Evolutionary conservation across 2,329 filamentous ascomycete species (phyloP), one percentile per base, ranked within the genome.

Genomic region (Colletotrichum tanaceti): DNA sequence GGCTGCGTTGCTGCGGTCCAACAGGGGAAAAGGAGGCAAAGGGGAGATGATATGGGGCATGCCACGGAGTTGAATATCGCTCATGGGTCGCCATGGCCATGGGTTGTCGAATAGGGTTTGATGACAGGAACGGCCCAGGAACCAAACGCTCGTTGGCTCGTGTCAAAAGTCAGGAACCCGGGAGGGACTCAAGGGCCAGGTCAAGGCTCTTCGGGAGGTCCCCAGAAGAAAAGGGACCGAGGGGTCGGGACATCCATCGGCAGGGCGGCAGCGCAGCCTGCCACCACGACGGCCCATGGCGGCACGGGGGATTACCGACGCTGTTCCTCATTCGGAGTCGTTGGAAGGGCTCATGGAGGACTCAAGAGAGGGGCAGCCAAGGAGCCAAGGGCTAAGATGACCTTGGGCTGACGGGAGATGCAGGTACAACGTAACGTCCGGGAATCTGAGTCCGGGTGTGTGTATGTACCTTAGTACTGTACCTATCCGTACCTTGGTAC

Each of bases 41-140:
- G 57, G 57, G 60, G 65, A 32, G 28, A 32, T 24, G 24, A 32
- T 9, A 65, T 58, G 49, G 35, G 55, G 22, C 47, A 49, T 65
- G 65, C 53, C 62, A 58, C 57, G 62, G 55, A 14, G 16, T n/a
- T 57, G 66, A 69, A 69, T 66, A 66, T 66, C 57, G 66, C 66
- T 66, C 66, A 66, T 57, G 62, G 65, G 49, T 49, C 46, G 39
- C 55, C 53, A 58, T 41, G 28, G 28, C 28, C 28, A 32, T 32
- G 28, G 49, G 22, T 24, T 32, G 28, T 50, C 66, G 55, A 54
- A 61, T 61, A 57, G 52, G 58, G 66, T 66, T 66, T 66, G 59
- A 64, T 66, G 43, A 57, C 41, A 69, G 66, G 49, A 65, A 61
- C 62, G 20, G 63, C 10, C 28, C 66, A 69, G 66, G 66, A 60